These are phyloP conservation scores for Tremella fuciformis DNA, from an alignment of 768 basidiomycete genomes.

Conservation along the genomic window DNA sequence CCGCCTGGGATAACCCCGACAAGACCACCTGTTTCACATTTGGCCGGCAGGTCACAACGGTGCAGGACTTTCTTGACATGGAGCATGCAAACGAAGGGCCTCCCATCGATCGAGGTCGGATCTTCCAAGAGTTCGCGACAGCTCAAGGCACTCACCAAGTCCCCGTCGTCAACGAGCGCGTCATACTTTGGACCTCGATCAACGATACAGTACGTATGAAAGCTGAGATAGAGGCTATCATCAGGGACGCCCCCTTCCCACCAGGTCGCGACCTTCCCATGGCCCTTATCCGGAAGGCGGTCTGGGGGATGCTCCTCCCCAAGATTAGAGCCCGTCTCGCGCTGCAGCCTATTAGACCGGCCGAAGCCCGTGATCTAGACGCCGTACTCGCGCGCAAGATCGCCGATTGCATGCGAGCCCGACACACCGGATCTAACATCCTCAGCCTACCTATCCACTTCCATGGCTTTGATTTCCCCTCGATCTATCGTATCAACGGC, in stretches of 20 bases:
- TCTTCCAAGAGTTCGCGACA: too few relatives aligned
- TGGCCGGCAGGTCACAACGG: conserved; percentile 7
- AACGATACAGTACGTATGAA: background rate
- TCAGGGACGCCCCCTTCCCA: conserved; percentile 12
- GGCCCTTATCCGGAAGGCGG: conserved; percentile 6
- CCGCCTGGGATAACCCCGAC: conserved; percentile 16
- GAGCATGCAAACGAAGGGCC: too few relatives aligned
- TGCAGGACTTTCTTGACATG: too few relatives aligned
- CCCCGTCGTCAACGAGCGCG: background rate
- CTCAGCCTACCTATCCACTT: conserved; percentile 9
- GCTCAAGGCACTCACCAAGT: too few relatives aligned
- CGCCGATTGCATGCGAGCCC: background rate
- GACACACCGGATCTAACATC: background rate
- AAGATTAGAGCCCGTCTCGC: conserved; percentile 8
- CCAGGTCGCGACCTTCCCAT: background rate
- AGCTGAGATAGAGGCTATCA: too few relatives aligned
- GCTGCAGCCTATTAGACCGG: conserved; percentile 12
- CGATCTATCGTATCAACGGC: conserved; percentile 18
- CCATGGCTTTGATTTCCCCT: conserved; percentile 21
- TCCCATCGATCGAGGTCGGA: too few relatives aligned
- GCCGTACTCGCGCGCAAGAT: conserved; percentile 18
- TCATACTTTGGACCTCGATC: conserved; percentile 4
- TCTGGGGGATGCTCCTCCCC: conserved; percentile 11
- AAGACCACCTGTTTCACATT: conserved; percentile 19
- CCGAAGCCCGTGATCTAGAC: conserved; percentile 7